phyloP scores from a whole-genome alignment of 1,139 yeast genomes.

The Yamadazyma triangularis region DNA sequence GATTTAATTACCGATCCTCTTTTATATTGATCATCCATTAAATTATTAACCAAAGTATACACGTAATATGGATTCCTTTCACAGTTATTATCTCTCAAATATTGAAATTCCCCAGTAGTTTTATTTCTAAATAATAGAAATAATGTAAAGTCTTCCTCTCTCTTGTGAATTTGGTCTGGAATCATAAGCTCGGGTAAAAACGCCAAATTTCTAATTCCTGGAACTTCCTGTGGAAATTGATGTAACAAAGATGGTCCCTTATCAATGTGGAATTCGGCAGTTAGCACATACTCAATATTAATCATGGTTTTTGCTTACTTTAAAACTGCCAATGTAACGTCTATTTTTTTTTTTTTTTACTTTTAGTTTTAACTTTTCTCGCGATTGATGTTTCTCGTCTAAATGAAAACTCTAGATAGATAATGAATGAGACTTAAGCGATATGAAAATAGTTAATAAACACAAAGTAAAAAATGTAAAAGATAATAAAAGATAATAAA shows the following conservation, averaged over 20 bases:
- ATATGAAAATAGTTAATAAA: too few species aligned
- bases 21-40: conserved; percentile 39
- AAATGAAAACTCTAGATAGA: too few species aligned
- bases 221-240: conserved; percentile 45
- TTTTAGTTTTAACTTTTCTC: too few species aligned
- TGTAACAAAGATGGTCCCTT: conserved; percentile 49
- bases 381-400: too few species aligned
- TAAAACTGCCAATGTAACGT: too few species aligned
- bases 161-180: conserved; percentile 58
- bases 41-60: conserved; percentile 53
- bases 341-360: too few species aligned
- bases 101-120: conserved; percentile 39
- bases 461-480: too few species aligned
- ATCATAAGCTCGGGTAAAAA: conserved; percentile 57
- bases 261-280: conserved; percentile 58
- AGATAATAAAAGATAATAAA: too few species aligned
- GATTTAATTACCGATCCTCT: conserved; percentile 58
- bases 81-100: conserved; percentile 30
- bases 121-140: conserved; percentile 45
- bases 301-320: too few species aligned
- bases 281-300: conserved; percentile 42
- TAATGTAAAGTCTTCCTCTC: conserved; percentile 58
- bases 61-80: conserved; percentile 45
- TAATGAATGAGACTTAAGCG: too few species aligned
- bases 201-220: conserved; percentile 37